phyloP scores from a whole-genome alignment of 345 rosid species.

The Pistacia integerrima region DNA sequence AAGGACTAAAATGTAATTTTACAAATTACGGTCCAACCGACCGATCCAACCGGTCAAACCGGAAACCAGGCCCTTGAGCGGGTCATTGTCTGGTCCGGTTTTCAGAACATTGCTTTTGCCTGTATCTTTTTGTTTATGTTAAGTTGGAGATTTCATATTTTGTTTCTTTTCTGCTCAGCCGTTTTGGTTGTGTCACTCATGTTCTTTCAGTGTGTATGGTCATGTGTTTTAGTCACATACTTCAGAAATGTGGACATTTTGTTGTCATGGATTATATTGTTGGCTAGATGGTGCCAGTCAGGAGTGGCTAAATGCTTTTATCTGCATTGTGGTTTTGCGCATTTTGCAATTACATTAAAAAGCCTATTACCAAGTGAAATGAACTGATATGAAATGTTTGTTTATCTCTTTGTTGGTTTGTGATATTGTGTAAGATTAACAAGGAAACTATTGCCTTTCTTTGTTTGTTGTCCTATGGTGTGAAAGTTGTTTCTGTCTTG shows the following conservation, averaged over 20 bases:
- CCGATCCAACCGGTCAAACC: no score
- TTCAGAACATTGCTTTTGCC: neutral
- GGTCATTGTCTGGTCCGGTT: no score
- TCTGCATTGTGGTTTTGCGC: neutral
- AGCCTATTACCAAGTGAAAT: no score
- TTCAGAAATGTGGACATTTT: neutral
- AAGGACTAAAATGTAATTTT: no score
- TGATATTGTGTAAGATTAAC: no score
- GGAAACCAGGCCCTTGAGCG: no score
- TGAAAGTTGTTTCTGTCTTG: neutral
- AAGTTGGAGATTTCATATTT: neutral
- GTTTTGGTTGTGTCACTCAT: neutral
- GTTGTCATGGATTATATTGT: neutral
- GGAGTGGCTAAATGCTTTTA: neutral
- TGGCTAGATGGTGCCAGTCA: neutral
- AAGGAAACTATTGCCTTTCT: neutral
- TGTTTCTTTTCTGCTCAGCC: neutral
- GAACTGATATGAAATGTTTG: no score
- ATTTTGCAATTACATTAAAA: neutral
- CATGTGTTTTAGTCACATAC: slow-evolving; percentile 1
- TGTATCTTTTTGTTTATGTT: neutral
- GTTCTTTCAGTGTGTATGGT: neutral
- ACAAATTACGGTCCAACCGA: no score
- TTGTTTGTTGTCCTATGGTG: neutral
- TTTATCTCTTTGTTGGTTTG: neutral